Conservation (phyloP, 108 stramenopile species). For the Nannochloropsis granulata region DNA sequence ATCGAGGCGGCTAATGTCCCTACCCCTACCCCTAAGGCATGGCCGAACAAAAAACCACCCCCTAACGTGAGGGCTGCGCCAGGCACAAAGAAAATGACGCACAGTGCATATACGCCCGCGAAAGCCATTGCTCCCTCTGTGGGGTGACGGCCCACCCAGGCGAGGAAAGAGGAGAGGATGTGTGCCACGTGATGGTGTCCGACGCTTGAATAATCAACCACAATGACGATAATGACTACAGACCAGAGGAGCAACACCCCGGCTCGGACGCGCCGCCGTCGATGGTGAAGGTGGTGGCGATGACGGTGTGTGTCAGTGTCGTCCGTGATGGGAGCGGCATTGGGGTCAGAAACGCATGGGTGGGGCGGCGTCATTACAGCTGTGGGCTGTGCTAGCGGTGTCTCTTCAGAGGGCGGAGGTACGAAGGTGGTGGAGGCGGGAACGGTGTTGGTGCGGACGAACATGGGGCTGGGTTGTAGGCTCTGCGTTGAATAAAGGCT, state of each 20-base stretch:
- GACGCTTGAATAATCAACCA: neutral
- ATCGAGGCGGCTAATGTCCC: neutral
- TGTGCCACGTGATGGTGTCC: neutral
- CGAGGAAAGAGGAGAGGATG: neutral
- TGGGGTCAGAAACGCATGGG: too few species aligned
- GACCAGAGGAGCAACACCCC: neutral
- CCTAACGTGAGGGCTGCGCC: neutral
- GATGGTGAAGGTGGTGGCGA: neutral
- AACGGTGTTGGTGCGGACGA: too few species aligned
- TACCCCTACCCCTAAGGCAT: neutral
- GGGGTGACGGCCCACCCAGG: neutral
- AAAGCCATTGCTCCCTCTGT: neutral
- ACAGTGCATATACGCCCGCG: neutral
- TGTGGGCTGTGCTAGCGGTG: neutral
- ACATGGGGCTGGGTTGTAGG: too few species aligned
- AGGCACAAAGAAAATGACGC: neutral
- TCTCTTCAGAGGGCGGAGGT: neutral
- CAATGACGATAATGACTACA: neutral
- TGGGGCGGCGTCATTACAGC: too few species aligned
- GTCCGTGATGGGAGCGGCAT: neutral
- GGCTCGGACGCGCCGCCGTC: neutral
- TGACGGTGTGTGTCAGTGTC: neutral
- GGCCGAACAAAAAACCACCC: neutral
- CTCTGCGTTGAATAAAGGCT: too few species aligned
- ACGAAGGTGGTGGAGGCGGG: neutral